Evolutionary conservation across 345 rosid species (phyloP).

Genomic region (Salix purpurea): DNA sequence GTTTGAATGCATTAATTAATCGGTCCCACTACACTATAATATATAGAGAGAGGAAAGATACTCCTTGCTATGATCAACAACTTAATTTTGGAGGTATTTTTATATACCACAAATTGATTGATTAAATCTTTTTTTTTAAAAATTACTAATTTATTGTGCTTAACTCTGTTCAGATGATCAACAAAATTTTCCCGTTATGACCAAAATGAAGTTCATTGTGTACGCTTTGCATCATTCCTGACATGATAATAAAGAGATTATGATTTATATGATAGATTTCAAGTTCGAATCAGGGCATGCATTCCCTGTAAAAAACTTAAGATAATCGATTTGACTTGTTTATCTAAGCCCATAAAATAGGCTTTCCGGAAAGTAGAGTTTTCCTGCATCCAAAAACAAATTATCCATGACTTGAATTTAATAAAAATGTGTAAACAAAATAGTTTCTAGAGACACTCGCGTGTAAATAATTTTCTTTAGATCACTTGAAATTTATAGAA

Average conservation of each 20-base stretch:
- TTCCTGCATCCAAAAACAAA: too few species aligned
- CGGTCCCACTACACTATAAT: not conserved
- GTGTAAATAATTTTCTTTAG: too few species aligned
- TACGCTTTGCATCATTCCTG: too few species aligned
- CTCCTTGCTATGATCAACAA: not conserved
- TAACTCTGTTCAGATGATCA: not conserved
- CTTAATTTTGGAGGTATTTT: not conserved
- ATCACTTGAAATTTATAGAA: too few species aligned
- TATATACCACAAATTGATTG: not conserved
- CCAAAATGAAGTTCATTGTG: not conserved
- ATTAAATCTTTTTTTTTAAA: not conserved
- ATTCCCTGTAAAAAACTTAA: rapidly evolving
- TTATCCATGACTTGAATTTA: too few species aligned
- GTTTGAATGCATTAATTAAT: not conserved
- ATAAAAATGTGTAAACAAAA: too few species aligned
- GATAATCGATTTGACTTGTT: too few species aligned
- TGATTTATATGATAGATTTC: too few species aligned
- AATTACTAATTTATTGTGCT: not conserved
- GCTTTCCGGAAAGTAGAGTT: rapidly evolving
- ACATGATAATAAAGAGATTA: too few species aligned
- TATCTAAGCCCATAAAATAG: too few species aligned
- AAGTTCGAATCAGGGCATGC: too few species aligned
- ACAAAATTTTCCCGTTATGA: not conserved
- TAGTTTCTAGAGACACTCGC: too few species aligned
- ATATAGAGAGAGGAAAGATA: not conserved